These are phyloP conservation scores for Penicillium flavigenum DNA, from an alignment of 495 filamentous ascomycete genomes.

Conservation along the genomic window DNA sequence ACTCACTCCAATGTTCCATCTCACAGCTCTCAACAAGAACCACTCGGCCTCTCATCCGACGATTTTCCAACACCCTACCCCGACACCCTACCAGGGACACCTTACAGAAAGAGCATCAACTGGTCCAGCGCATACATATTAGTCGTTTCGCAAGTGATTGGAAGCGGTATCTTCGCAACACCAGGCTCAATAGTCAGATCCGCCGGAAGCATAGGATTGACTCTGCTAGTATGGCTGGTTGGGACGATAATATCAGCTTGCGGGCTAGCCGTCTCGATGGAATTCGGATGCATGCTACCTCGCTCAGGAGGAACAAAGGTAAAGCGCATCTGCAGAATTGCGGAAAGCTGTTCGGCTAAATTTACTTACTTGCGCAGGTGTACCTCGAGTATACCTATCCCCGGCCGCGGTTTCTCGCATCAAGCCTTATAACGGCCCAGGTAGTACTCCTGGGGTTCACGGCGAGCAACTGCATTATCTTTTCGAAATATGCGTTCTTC, in stretches of 20 bases:
- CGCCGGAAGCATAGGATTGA: conserved; percentile 65
- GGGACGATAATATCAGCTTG: conserved; percentile 61
- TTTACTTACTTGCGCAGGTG: conserved; percentile 31
- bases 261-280: conserved; percentile 60
- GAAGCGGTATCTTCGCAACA: conserved; percentile 73
- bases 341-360: conserved; percentile 8
- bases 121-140: conserved; percentile 72
- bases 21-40: conserved; percentile 10
- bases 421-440: conserved; percentile 64
- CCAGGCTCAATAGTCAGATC: conserved; percentile 67
- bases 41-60: background rate
- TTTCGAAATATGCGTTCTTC: conserved; percentile 47
- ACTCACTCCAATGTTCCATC: background rate
- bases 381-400: conserved; percentile 78
- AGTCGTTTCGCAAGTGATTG: conserved; percentile 74
- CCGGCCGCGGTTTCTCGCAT: conserved; percentile 65
- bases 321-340: background rate
- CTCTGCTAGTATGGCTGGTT: conserved; percentile 61
- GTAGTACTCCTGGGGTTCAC: conserved; percentile 70
- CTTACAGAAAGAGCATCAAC: conserved; percentile 40
- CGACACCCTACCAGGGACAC: conserved; percentile 19
- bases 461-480: conserved; percentile 46
- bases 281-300: conserved; percentile 73
- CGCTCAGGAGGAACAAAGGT: conserved; percentile 68
- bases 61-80: conserved; percentile 3